Percentiles rank a stretch among this genome's conserved stretches.
phyloP scores from a whole-genome alignment of 2,329 filamentous ascomycete genomes.

The Alternaria gansuensis region DNA sequence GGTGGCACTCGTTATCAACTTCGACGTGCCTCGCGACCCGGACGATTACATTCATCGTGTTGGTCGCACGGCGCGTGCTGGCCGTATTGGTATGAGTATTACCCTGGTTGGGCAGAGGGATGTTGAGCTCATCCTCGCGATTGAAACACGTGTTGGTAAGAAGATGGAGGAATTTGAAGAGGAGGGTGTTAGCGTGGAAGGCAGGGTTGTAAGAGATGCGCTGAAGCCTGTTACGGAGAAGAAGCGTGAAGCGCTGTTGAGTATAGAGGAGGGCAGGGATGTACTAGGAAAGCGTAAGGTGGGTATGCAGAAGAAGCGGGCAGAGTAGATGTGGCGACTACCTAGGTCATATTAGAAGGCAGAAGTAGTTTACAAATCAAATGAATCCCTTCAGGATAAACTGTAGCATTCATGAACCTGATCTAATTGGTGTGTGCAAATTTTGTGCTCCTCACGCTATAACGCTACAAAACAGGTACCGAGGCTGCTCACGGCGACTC shows the following conservation, averaged over 20 bases:
- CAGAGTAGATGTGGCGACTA: slow-evolving; percentile 9
- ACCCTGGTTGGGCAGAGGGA: slow-evolving; percentile 94
- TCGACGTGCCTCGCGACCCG: slow-evolving; percentile 92
- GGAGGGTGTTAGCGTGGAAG: slow-evolving; percentile 93
- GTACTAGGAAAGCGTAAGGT: slow-evolving; percentile 80
- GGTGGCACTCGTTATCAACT: slow-evolving; percentile 90
- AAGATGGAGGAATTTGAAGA: slow-evolving; percentile 86
- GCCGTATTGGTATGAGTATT: slow-evolving; percentile 80
- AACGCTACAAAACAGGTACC: slow-evolving; percentile 8
- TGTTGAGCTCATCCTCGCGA: slow-evolving; percentile 87
- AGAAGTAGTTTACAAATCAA: neutral
- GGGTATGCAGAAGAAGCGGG: slow-evolving; percentile 47
- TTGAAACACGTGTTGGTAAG: slow-evolving; percentile 82
- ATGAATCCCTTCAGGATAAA: neutral
- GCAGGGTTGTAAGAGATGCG: slow-evolving; percentile 81
- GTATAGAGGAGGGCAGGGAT: slow-evolving; percentile 91
- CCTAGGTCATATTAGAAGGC: neutral
- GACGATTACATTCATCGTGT: slow-evolving; percentile 98
- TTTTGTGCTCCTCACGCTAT: slow-evolving; percentile 8
- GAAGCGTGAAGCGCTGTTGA: slow-evolving; percentile 88
- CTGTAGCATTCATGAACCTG: neutral
- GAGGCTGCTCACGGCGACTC: slow-evolving; percentile 2
- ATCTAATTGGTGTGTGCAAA: neutral
- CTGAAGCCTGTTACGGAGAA: slow-evolving; percentile 93
- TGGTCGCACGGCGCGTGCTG: slow-evolving; percentile 92